These are phyloP conservation scores for Trypanosomatidae sp. DNA, from an alignment of 208 protist genomes.

Conservation along the genomic window DNA sequence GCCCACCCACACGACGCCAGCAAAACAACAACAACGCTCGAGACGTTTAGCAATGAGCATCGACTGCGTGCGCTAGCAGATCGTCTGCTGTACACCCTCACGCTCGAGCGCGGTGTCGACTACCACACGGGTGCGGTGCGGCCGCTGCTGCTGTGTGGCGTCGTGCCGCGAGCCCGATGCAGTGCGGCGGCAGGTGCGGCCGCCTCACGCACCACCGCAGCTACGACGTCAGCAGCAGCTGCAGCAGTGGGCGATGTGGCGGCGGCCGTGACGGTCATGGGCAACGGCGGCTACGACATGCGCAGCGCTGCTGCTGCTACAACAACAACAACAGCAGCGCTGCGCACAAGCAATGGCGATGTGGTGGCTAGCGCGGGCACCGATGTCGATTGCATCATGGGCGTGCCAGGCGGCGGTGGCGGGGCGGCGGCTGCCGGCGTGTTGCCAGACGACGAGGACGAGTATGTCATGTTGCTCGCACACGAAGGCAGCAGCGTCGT, in stretches of 20 bases:
- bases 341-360: neutral
- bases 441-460: conserved; percentile 12
- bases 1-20: conserved; percentile 40
- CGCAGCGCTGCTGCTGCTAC: too few relatives aligned
- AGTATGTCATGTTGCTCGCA: conserved; percentile 43
- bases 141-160: conserved; percentile 60
- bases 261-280: neutral
- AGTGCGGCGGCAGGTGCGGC: neutral
- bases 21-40: conserved; percentile 44
- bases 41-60: conserved; percentile 52
- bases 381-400: too few relatives aligned
- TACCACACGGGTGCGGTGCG: conserved; percentile 27
- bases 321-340: neutral
- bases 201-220: neutral
- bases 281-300: neutral
- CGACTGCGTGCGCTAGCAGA: conserved; percentile 43
- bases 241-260: neutral
- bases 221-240: neutral
- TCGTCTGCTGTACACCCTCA: conserved; percentile 50
- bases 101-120: conserved; percentile 47
- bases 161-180: conserved; percentile 12
- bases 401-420: neutral
- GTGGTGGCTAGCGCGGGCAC: neutral
- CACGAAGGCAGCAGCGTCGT: too few relatives aligned
- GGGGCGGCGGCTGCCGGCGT: neutral